Evolutionary conservation across 352 stramenopile species (phyloP), one percentile per base, ranked within the genome.

Genomic region (Elongisporangium anandrum): DNA sequence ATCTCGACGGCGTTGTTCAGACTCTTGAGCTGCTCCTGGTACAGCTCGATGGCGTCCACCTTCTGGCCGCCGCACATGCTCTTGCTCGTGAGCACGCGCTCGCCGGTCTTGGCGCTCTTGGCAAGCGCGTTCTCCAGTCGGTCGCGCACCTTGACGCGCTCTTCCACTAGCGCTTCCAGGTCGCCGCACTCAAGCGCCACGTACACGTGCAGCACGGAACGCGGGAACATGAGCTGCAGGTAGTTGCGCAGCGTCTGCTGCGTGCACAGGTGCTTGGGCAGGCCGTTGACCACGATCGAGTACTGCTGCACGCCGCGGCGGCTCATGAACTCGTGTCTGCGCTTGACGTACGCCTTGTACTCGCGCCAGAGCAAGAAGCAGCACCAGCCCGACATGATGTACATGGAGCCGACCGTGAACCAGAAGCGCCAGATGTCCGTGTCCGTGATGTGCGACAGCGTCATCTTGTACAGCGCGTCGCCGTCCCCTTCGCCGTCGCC

Each of bases 241-340:
- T 92, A 94, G 59, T 89, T 92, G 24, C 72, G 79, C 50, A 94
- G 65, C 26, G 80, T 91, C 56, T 92, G 79, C 45, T 86, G 75
- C 26, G 82, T 92, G 52, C 78, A 81, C 7, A 94, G 66, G 39
- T 91, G 75, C 12, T 75, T 72, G n/a, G 85, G 85, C 16, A 94
- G 64, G 1, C 78, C 85, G 55, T 89, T 89, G 22, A 94, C 65
- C 24, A 91, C 74, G 54, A 94, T 66, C 20, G 77, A 84, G 69
- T 94, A 94, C 71, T 94, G 85, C 66, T 92, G 79, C 45, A 79
- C 48, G 54, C 67, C 56, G 26, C 79, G 73, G 57, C 77, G 68
- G n/a, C 71, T 65, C 66, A 94, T 77, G 54, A 92, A 92, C 61
- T 92, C 75, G 52, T 94, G 85, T 51, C 82, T 77, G 16, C 85